These are phyloP conservation scores for Chlorella variabilis DNA, from an alignment of 163 green algal genomes.

Conservation along the genomic window DNA sequence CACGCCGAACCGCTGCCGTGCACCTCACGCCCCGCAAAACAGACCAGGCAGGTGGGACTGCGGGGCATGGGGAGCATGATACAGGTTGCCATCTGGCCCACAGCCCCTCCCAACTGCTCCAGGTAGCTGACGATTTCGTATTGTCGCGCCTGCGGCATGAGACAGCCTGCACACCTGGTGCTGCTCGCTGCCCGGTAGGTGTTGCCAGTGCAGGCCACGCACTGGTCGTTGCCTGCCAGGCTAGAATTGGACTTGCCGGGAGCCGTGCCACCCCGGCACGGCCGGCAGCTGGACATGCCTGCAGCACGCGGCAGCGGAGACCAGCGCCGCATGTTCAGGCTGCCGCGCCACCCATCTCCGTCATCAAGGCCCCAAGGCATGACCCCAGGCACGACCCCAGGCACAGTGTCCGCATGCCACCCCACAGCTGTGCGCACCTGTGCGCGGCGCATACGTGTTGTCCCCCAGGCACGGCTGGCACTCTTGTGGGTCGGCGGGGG, in stretches of 20 bases:
- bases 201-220: neutral
- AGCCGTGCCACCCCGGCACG: neutral
- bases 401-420: too few species aligned
- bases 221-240: neutral
- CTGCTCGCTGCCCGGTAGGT: neutral
- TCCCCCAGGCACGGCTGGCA: neutral
- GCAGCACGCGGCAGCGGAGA: too few species aligned
- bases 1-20: neutral
- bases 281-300: constrained; percentile 2
- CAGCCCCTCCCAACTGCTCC: too few species aligned
- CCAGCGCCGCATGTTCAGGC: too few species aligned
- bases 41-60: neutral
- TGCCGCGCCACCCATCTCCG: too few species aligned
- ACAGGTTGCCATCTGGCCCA: too few species aligned
- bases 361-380: neutral
- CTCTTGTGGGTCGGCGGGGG: neutral
- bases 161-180: constrained; percentile 7
- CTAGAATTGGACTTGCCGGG: neutral
- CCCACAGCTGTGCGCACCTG: neutral
- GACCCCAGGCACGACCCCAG: too few species aligned
- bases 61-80: too few species aligned
- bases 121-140: too few species aligned
- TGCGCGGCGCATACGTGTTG: constrained; percentile 7
- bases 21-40: neutral
- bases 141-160: too few species aligned